Evolutionary conservation across 163 green algal species (phyloP).

Genomic region (Scenedesmus sp.): DNA sequence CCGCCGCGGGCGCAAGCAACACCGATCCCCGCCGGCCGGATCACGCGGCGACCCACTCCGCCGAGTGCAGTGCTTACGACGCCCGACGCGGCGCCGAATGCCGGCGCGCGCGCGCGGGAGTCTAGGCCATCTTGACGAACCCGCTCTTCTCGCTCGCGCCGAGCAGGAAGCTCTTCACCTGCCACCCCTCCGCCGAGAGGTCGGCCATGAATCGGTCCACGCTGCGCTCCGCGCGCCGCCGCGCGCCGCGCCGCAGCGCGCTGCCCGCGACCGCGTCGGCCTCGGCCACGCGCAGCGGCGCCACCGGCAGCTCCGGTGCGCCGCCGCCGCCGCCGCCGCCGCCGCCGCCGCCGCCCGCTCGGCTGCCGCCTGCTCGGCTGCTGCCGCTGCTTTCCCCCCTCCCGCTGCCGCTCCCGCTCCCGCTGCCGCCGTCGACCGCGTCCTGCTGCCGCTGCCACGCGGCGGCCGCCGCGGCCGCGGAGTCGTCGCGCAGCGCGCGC

Average conservation of each 20-base stretch:
- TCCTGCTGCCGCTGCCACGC: not conserved
- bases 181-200: conserved; percentile 17
- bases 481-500: conserved; percentile 25
- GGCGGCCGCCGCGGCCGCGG: too few relatives aligned
- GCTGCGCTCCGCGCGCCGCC: not conserved
- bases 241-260: not conserved
- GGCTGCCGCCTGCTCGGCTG: too few relatives aligned
- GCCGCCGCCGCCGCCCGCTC: not conserved
- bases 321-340: not conserved
- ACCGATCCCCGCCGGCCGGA: not conserved
- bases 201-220: conserved; percentile 31
- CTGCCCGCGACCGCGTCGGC: not conserved
- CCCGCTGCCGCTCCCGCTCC: conserved; percentile 1
- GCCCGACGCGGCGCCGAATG: too few relatives aligned
- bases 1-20: not conserved
- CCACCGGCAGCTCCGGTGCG: not conserved
- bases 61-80: too few relatives aligned
- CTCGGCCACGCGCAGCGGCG: not conserved
- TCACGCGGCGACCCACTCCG: too few relatives aligned
- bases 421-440: not conserved
- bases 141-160: conserved; percentile 22
- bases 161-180: conserved; percentile 38
- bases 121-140: too few relatives aligned
- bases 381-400: not conserved
- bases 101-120: too few relatives aligned